phyloP scores from a whole-genome alignment of 2,329 filamentous ascomycete genomes.

The Amphichorda felina region DNA sequence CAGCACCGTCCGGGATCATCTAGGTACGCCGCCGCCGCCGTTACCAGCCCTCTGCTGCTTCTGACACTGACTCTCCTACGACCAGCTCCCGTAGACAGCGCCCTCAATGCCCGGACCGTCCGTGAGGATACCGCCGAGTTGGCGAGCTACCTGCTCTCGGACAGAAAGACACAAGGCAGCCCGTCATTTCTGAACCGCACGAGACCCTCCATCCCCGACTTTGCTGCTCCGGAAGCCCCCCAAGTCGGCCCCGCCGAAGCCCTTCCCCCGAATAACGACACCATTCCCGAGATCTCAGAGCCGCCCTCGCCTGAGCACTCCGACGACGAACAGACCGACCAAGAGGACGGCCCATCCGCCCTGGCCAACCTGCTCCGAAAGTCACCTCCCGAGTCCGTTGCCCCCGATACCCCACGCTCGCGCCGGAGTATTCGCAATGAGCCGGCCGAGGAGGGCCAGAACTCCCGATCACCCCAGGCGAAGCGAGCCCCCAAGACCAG shows the following conservation, averaged over 20 bases:
- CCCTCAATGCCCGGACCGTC: slow-evolving; percentile 65
- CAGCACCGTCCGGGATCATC: slow-evolving; percentile 46
- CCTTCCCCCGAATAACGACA: slow-evolving; percentile 21
- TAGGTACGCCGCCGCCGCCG: slow-evolving; percentile 40
- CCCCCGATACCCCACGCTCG: neutral
- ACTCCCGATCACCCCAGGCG: neutral
- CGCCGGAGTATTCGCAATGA: neutral
- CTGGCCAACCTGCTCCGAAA: slow-evolving; percentile 30
- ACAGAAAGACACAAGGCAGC: slow-evolving; percentile 34
- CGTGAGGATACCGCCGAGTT: slow-evolving; percentile 81
- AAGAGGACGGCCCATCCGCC: slow-evolving; percentile 23
- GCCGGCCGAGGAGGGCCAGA: neutral
- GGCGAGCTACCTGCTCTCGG: slow-evolving; percentile 68
- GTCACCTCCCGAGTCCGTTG: slow-evolving; percentile 24
- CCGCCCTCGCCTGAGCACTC: slow-evolving; percentile 29
- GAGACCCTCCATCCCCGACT: slow-evolving; percentile 8
- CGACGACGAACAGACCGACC: neutral
- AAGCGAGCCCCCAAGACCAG: neutral
- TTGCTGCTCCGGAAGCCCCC: slow-evolving; percentile 9
- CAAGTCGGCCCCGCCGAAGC: slow-evolving; percentile 8
- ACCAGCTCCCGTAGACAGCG: slow-evolving; percentile 48
- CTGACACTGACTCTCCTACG: neutral
- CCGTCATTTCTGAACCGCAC: slow-evolving; percentile 32
- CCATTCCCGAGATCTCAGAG: slow-evolving; percentile 52
- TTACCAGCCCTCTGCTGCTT: too few relatives aligned